phyloP scores from a whole-genome alignment of 495 filamentous ascomycete genomes.

The Penicillium cinerascens region DNA sequence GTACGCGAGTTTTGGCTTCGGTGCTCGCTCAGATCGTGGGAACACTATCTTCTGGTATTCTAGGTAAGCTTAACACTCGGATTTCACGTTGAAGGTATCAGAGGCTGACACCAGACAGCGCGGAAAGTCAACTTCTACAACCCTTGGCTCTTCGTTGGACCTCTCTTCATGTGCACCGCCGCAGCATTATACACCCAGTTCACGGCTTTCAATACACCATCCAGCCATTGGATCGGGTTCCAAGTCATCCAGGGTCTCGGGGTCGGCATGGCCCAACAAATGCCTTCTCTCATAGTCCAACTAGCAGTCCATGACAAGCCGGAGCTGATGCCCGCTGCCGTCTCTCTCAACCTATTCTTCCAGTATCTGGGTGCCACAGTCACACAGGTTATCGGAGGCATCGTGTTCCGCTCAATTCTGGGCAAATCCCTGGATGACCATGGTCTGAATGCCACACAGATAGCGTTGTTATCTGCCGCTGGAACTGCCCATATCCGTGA shows the following conservation, averaged over 20 bases:
- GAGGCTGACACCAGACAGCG: not conserved
- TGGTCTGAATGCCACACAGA: not conserved
- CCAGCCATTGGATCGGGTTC: conserved; percentile 26
- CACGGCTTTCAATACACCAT: conserved; percentile 34
- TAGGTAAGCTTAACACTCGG: not conserved
- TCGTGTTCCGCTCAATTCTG: not conserved
- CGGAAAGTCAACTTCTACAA: conserved; percentile 15
- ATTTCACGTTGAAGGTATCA: not conserved
- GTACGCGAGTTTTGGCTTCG: not conserved
- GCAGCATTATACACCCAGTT: conserved; percentile 28
- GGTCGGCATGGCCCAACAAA: conserved; percentile 54
- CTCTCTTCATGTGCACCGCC: conserved; percentile 25
- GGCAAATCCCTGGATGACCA: not conserved
- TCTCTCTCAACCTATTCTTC: conserved; percentile 55
- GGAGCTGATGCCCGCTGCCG: conserved; percentile 52
- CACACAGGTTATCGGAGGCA: conserved; percentile 1
- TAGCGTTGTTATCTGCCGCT: not conserved
- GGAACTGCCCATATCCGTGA: not conserved
- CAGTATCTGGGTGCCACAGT: conserved; percentile 29
- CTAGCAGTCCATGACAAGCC: conserved; percentile 41
- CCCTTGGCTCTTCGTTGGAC: conserved; percentile 29
- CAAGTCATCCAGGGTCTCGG: conserved; percentile 32
- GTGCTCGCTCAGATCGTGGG: not conserved
- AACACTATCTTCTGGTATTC: not conserved
- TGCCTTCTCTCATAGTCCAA: conserved; percentile 56